Base-by-base conservation (phyloP, 2,329 filamentous ascomycete genomes). In the Colletotrichum lupini region DNA sequence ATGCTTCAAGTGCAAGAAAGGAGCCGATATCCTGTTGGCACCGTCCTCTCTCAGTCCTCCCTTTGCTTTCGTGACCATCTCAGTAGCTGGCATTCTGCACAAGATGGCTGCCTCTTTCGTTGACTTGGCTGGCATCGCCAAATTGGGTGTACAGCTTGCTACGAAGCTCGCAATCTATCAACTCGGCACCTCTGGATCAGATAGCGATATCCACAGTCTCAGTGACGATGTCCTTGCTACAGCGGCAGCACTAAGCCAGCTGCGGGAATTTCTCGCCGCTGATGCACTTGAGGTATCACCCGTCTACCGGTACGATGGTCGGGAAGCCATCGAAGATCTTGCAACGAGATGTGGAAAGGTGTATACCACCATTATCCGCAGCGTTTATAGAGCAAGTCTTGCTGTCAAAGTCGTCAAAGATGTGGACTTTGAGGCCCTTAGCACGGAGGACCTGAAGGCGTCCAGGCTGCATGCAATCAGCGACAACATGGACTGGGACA, bases 251-350 rank as follows among this genome's bases (percentile, higher is more conserved):
- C 60, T 73, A 1, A 61, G 24, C 12, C 67, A 73, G 56, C 56
- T 73, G 9, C 68, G 67, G 56, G 67, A 70, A 24, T 49, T 56
- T 5, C 32, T 70, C 22, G 55, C 24, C 3, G 24, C 70, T 22
- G 70, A 73, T 26, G 62, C 57, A 16, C 6, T 57, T 28, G 70
- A 56, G 53, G 7, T 28, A 22, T 57, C 37, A 16, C 49, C 55
- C 35, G 60, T 70, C 55, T 73, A 73, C 32, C 69, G 35, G 3
- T 49, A 60, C 19, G 70, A 67, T 49, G 70, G 70, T 32, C 70
- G 70, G 3, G 62, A 42, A 32, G 70, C 68, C 2, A 52, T 73
- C 0, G 67, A 65, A 2, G 67, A 73, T 22, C 70, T 73, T 22
- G 70, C 60, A 22, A n/a, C 8, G 3, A 57, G 67, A 12, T 73